Evolutionary conservation across 1,284 basidiomycete species (phyloP), one percentile per base, ranked within the genome.

Genomic region (Inonotus obliquus): DNA sequence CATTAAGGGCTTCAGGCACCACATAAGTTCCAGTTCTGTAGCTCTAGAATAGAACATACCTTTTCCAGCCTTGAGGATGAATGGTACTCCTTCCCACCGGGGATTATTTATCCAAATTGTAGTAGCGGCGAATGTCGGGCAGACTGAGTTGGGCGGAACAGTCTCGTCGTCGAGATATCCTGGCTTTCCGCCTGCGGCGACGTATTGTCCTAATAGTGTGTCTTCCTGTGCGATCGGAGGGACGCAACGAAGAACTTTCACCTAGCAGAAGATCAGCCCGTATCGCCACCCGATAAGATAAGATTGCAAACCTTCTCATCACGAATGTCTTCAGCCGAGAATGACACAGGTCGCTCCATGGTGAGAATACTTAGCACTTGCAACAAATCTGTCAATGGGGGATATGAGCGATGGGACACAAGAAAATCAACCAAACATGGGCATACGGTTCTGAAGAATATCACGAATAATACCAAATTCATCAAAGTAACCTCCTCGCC

Each of bases 381-480:
- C 69, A 96, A 76, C 69, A 98, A 77, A 77, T 98, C 95, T 98
- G 67, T 49, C 47, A 61, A 54, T 49, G 32, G 32, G 21, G 55
- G 37, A 19, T 57, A 13, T 11, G 57, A 51, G 38, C 60, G 48
- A 47, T 27, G 57, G 35, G 52, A 57, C 57, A 54, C 52, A 55
- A 63, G 60, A 65, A 59, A 53, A 52, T 56, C 52, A 17, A 21
- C 23, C 49, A 44, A 9, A 25, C 14, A 19, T 44, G 57, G 13
- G 83, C 93, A 77, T 74, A 96, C 94, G 95, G 79, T 98, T 98
- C 79, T 98, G 95, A 71, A 95, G 81, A 65, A 98, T 83, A 75
- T 98, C 95, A 72, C 95, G 89, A 74, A 98, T 96, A 74, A 98
- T 96, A 65, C 95, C 95, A 76, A 97, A 98, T 76, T 97, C 95